These are phyloP conservation scores for Canna indica DNA, from an alignment of 176 grass and related monocot genomes.

Conservation along the genomic window DNA sequence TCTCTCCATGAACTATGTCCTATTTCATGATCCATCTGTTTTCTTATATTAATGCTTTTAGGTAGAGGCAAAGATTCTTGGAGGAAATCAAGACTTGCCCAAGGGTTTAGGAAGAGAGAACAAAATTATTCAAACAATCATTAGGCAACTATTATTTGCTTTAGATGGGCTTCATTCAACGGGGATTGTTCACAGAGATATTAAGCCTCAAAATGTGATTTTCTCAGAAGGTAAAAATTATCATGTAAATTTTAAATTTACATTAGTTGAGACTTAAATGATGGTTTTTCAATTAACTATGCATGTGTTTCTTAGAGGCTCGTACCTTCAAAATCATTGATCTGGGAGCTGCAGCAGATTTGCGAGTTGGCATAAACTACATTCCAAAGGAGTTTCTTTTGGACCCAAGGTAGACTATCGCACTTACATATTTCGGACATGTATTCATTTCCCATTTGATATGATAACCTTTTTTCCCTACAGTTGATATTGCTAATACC, in stretches of 20 bases:
- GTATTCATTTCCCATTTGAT: neutral
- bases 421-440: neutral
- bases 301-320: conserved; percentile 30
- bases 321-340: conserved; percentile 95
- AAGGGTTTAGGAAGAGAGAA: conserved; percentile 85
- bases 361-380: conserved; percentile 96
- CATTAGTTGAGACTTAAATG: neutral
- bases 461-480: too few relatives aligned
- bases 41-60: conserved; percentile 25
- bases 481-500: too few relatives aligned
- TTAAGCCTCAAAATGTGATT: conserved; percentile 99
- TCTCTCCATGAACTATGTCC: neutral
- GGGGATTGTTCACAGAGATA: conserved; percentile 91
- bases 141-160: conserved; percentile 94
- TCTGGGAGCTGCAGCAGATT: conserved; percentile 92
- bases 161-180: conserved; percentile 94
- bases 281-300: conserved; percentile 9
- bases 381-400: conserved; percentile 97
- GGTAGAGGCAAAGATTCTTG: conserved; percentile 97
- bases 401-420: conserved; percentile 62
- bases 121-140: conserved; percentile 86
- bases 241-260: neutral
- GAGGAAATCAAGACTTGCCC: conserved; percentile 66
- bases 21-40: neutral
- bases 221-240: conserved; percentile 79